These are phyloP conservation scores for Aspergillus novofumigatus DNA, from an alignment of 2,329 filamentous ascomycete genomes.

Conservation along the genomic window DNA sequence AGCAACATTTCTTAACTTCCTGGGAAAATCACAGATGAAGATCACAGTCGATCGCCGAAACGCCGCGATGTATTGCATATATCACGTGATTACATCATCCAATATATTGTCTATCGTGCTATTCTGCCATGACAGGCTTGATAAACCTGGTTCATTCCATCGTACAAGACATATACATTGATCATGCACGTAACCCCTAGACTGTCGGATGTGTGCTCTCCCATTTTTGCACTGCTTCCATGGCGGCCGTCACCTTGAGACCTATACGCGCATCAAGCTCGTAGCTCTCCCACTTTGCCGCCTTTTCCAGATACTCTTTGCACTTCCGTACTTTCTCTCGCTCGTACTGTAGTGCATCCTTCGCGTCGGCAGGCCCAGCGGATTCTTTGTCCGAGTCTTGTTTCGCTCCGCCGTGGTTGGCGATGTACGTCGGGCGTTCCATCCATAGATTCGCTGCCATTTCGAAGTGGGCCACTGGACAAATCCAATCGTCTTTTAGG, in stretches of 20 bases:
- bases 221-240: conserved; percentile 44
- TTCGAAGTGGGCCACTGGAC: conserved; percentile 81
- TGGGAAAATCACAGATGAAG: no score
- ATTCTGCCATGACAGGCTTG: not conserved
- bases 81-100: not conserved
- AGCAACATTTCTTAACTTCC: no score
- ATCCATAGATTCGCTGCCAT: conserved; percentile 77
- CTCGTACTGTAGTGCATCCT: conserved; percentile 20
- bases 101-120: not conserved
- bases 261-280: conserved; percentile 58
- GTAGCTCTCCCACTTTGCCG: conserved; percentile 57
- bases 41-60: no score
- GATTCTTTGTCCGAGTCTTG: not conserved
- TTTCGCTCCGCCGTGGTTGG: conserved; percentile 26
- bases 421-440: conserved; percentile 47
- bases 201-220: conserved; percentile 26
- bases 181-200: not conserved
- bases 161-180: not conserved
- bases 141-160: not conserved
- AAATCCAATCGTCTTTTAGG: conserved; percentile 54
- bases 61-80: not conserved
- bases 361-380: not conserved
- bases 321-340: conserved; percentile 47
- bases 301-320: conserved; percentile 53
- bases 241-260: conserved; percentile 45